Evolutionary conservation across 805 yeast species (phyloP).

Genomic region (Pichia kluyveri): DNA sequence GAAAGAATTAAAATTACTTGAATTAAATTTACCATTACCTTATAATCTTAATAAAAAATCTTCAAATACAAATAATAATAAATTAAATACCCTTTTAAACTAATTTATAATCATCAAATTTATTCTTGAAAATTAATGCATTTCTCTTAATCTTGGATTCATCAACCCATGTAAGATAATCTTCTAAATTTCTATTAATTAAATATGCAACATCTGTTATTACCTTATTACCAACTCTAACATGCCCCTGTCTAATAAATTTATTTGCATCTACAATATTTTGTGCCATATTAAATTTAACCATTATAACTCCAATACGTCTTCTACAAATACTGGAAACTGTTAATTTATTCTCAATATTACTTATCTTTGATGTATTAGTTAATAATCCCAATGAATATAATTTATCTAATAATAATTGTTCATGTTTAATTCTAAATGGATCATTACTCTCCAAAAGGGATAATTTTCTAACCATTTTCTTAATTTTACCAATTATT

Average conservation of each 20-base stretch:
- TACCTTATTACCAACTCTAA: constrained; percentile 92
- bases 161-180: constrained; percentile 97
- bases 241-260: constrained; percentile 94
- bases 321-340: constrained; percentile 91
- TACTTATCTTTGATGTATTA: constrained; percentile 84
- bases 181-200: constrained; percentile 91
- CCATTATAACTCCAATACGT: constrained; percentile 90
- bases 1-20: constrained; percentile 58
- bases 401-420: constrained; percentile 75
- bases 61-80: constrained; percentile 52
- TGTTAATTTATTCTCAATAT: constrained; percentile 82
- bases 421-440: constrained; percentile 80
- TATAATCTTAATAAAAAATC: constrained; percentile 63
- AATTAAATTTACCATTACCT: constrained; percentile 58
- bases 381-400: constrained; percentile 83
- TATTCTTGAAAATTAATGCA: constrained; percentile 78
- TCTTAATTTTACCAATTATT: constrained; percentile 85
- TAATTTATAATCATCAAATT: constrained; percentile 45
- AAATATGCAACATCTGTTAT: constrained; percentile 93
- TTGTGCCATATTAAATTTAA: constrained; percentile 88
- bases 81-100: constrained; percentile 32
- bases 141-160: constrained; percentile 86
- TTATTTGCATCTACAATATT: constrained; percentile 82
- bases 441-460: constrained; percentile 83
- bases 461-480: constrained; percentile 78